Evolutionary conservation across 2,329 filamentous ascomycete genomes (phyloP), one percentile per base, ranked within the genome.

Genomic region (Nannizziopsis barbatae): DNA sequence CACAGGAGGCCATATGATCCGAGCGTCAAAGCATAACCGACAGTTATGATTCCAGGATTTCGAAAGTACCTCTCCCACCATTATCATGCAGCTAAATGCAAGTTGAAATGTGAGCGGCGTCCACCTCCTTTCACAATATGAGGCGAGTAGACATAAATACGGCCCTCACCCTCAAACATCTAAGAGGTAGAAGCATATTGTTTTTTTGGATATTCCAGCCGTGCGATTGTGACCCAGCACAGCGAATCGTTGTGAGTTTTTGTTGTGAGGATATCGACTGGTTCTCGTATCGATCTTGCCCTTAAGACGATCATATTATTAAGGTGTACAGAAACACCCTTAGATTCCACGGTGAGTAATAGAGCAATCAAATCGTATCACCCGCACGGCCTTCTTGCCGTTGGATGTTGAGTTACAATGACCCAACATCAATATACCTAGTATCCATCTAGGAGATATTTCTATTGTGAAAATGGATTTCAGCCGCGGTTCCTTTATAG

Each of bases 1-100:
- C 22, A 31, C 33, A 32, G 44, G 33, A 39, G 35, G 44, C 44
- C 30, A 42, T 48, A 42, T 48, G 45, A 48, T 42, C 38, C 42
- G 38, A 42, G 18, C 7, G 30, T 42, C 42, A 18, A 48, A 31
- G 20, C n/a, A 37, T 27, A 27, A 17, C 45, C 15, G 27, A 33
- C 1, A 10, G 7, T 8, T 12, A 27, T 14, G 31, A 10, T 42
- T 42, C 38, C 30, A 42, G 36, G 17, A 31, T 42, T 42, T 39
- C 45, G 31, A 42, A 42, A 37, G 20, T 17, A 12, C 8, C 33
- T 15, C 44, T 15, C 2, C 15, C 10, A 20, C 35, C 27, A 40
- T 20, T n/a, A 33, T 30, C 36, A 46, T 40, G 44, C 44, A 46
- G 44, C 32, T 12, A 45, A 45, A 45, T 36, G 18, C 42, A 30